Base-by-base conservation (phyloP, 768 basidiomycete genomes). In the Boletus subparvulus region DNA sequence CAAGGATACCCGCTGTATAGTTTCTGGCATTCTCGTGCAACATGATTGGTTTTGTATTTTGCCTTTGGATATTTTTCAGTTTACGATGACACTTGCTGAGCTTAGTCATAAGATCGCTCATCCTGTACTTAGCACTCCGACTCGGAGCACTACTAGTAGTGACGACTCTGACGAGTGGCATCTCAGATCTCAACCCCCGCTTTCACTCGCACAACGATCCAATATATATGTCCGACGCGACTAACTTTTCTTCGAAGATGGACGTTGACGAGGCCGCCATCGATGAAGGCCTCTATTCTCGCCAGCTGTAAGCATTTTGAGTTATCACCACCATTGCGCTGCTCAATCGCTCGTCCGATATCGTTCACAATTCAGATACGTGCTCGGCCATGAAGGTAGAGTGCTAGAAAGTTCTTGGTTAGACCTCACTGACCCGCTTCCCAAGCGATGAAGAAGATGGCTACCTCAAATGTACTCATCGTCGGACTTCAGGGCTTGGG, bases 371-470 rank as follows among this genome's bases (percentile, higher is more conserved):
- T 46, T 56, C 57, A 91, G 93, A 63, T 98, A 98, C 72, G 95
- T 98, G 11, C 84, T 98, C 28, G 95, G 95, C 32, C 94, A 98
- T 72, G 95, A 98, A 83, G 95, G 95, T 92, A 52, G 44, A 51
- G 13, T 30, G 5, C 11, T 21, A 13, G 49, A 30, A 44, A 33
- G n/a, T 28, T 33, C 28, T 30, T 45, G 17, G 48, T 24, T 21
- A n/a, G 49, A 24, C 4, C 16, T 65, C 24, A 44, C 60, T 73
- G 48, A 75, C 33, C 10, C 32, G n/a, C 44, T 28, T 45, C n/a
- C 12, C 9, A 63, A 98, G 96, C 96, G 44, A 98, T 98, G 97
- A 97, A 97, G 81, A 88, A 87, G 69, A 98, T 99, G 97, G 96
- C 97, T 8, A 79, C 83, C 16, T 98, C 95, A 37, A 97, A 97